Evolutionary conservation across 2,329 filamentous ascomycete genomes (phyloP).

Genomic region (Trichoderma aggressivum): DNA sequence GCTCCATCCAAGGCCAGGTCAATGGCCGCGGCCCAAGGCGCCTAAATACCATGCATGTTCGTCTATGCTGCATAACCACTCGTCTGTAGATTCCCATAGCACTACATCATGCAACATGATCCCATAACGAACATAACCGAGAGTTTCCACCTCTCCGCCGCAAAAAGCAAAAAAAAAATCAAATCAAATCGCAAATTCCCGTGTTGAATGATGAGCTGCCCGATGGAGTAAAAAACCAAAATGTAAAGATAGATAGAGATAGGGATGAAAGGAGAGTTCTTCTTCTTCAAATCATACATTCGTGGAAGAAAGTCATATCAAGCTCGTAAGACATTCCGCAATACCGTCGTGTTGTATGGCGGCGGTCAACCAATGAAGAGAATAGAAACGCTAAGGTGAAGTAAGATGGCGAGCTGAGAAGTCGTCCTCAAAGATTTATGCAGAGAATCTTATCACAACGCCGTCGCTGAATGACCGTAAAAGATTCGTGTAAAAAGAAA

Average conservation of each 20-base stretch:
- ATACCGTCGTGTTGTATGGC: slow-evolving; percentile 34
- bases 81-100: slow-evolving; percentile 17
- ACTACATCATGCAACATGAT: slow-evolving; percentile 31
- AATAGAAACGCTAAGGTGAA: slow-evolving; percentile 22
- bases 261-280: slow-evolving; percentile 22
- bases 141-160: slow-evolving; percentile 16
- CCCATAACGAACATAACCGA: slow-evolving; percentile 25
- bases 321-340: slow-evolving; percentile 36
- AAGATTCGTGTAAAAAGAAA: slow-evolving; percentile 33
- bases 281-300: slow-evolving; percentile 42
- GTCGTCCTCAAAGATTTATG: slow-evolving; percentile 32
- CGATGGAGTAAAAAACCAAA: slow-evolving; percentile 20
- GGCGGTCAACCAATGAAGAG: slow-evolving; percentile 34
- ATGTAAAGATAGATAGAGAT: slow-evolving; percentile 21
- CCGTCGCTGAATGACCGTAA: slow-evolving; percentile 44
- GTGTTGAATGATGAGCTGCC: background rate
- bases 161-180: background rate
- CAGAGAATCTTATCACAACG: slow-evolving; percentile 40
- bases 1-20: slow-evolving; percentile 15
- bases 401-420: slow-evolving; percentile 23
- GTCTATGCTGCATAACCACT: slow-evolving; percentile 23
- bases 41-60: slow-evolving; percentile 22
- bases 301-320: slow-evolving; percentile 39
- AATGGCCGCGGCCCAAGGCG: slow-evolving; percentile 18
- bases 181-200: slow-evolving; percentile 11